Evolutionary conservation across 2,329 filamentous ascomycete genomes (phyloP).

Genomic region (Colletotrichum viniferum): DNA sequence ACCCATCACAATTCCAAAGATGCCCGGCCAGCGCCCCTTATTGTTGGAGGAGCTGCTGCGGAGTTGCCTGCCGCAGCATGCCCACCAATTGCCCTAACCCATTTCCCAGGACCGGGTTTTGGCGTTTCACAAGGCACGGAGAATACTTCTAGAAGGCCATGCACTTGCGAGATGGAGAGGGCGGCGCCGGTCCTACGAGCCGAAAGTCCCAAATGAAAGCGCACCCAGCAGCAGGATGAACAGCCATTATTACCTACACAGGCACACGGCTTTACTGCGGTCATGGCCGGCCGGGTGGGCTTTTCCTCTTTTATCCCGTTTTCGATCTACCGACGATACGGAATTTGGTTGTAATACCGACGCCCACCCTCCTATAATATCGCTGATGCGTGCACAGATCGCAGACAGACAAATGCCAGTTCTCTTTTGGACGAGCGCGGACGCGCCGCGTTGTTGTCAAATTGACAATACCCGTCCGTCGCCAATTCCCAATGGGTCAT

Average conservation of each 20-base stretch:
- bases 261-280: slow-evolving; percentile 6
- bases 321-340: slow-evolving; percentile 3
- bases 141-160: slow-evolving; percentile 20
- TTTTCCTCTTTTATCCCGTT: slow-evolving; percentile 5
- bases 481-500: not conserved
- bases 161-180: slow-evolving; percentile 1
- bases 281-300: not conserved
- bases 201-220: not conserved
- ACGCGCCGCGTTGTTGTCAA: not conserved
- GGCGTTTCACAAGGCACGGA: slow-evolving; percentile 1
- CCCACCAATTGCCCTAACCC: not conserved
- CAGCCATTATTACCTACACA: not conserved
- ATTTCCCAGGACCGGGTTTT: not conserved
- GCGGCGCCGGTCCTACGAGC: not conserved
- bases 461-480: not conserved
- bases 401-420: not conserved
- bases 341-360: slow-evolving; percentile 10
- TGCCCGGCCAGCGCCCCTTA: not conserved
- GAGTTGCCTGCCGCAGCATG: slow-evolving; percentile 2
- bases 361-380: not conserved
- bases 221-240: not conserved
- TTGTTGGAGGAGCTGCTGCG: not conserved
- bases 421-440: not conserved
- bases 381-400: not conserved
- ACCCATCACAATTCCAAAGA: not conserved